Evolutionary conservation across 2,329 filamentous ascomycete species (phyloP), one percentile per base, ranked within the genome.

Genomic region (Emergomyces africanus): DNA sequence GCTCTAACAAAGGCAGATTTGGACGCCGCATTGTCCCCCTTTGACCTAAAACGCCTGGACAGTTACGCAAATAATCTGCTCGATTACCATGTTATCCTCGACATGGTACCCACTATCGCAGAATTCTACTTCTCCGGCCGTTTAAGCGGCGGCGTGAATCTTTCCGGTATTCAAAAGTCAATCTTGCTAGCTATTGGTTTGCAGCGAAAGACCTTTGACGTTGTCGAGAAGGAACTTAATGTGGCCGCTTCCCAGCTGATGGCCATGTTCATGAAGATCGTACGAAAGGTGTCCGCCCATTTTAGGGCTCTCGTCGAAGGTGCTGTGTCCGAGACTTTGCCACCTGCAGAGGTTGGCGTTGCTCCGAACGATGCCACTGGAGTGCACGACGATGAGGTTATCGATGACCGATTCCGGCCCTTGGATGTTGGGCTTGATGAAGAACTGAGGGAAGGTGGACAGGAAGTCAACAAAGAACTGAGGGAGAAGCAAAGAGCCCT

Each of bases 31-130:
- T 82, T 99, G 72, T 90, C 89, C 3, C 91, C 94, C 0, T 97
- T 94, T 71, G 94, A 99, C 71, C 82, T 96, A 62, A 97, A 97
- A 78, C 86, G 94, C 33, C 80, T 99, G 2, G 92, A 96, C 70
- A 91, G 88, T 49, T 99, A 99, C 68, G 89, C 94, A 18, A 95
- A 95, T 74, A 96, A 95, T 74, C 88, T 96, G 81, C 84, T 99
- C 48, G 95, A 99, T 74, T 96, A 97, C 77, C 95, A 96, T 69
- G 91, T 96, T 66, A 94, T 99, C 59, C 81, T 97, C 33, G 95
- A 99, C 70, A 83, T 99, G 68, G 80, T 99, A 59, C 94, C 94
- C 0, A 82, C 80, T 1, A 84, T 99, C 63, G 87, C 94, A 0
- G 79, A 80, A 28, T 81, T 95, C 30, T 96, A 92, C 78, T 99